phyloP scores from a whole-genome alignment of 768 basidiomycete genomes.

The Paxillus involutus region DNA sequence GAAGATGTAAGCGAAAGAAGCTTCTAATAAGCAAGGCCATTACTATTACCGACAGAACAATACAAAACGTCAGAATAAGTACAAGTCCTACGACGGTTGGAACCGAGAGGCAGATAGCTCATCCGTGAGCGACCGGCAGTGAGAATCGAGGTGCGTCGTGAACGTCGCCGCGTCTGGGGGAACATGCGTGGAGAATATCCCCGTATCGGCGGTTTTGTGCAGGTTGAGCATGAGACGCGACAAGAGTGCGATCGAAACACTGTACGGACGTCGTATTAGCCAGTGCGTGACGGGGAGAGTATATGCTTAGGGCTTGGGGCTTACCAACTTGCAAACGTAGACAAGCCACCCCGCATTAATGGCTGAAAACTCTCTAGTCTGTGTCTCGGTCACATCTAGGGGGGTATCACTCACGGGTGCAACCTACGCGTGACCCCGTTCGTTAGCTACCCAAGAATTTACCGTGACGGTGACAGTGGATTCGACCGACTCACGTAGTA shows the following conservation, averaged over 20 bases:
- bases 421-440: background rate
- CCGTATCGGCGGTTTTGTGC: conserved; percentile 36
- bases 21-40: too few species aligned
- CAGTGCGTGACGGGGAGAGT: background rate
- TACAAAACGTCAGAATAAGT: too few species aligned
- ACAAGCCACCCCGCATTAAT: conserved; percentile 44
- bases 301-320: conserved; percentile 4
- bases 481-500: too few species aligned
- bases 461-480: too few species aligned
- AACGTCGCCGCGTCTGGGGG: background rate
- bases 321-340: conserved; percentile 51
- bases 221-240: conserved; percentile 59
- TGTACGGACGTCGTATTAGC: conserved; percentile 9
- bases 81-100: too few species aligned
- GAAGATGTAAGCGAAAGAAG: too few species aligned
- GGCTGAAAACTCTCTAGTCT: conserved; percentile 29
- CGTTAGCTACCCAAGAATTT: too few species aligned
- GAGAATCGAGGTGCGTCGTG: background rate
- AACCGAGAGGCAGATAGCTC: too few species aligned
- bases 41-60: too few species aligned
- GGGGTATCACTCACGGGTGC: conserved; percentile 1
- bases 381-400: too few species aligned
- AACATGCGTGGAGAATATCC: background rate
- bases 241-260: conserved; percentile 52
- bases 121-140: background rate